phyloP scores from a whole-genome alignment of 2,329 filamentous ascomycete genomes.

The Scedosporium aurantiacum region DNA sequence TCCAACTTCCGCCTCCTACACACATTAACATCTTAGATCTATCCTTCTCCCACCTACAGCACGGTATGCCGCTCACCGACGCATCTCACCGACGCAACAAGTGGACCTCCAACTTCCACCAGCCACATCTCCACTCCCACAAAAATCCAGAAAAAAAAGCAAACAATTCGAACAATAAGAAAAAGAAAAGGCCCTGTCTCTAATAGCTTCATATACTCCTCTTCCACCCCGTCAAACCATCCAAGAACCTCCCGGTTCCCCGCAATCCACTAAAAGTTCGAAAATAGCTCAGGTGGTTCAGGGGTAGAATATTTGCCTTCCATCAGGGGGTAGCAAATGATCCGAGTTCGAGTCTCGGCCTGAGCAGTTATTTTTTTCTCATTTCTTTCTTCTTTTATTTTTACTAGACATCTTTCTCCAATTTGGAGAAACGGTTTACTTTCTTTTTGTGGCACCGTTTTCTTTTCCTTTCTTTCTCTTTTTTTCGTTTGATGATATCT shows the following conservation, averaged over 20 bases:
- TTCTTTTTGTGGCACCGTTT: neutral
- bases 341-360: slow-evolving; percentile 2
- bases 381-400: neutral
- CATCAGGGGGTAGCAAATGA: slow-evolving; percentile 1
- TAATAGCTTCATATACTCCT: neutral
- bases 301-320: slow-evolving; percentile 4
- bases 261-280: neutral
- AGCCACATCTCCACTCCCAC: neutral
- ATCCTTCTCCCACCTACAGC: too few relatives aligned
- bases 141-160: neutral
- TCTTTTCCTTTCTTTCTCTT: too few relatives aligned
- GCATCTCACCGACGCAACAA: too few relatives aligned
- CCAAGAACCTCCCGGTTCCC: neutral
- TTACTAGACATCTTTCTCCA: too few relatives aligned
- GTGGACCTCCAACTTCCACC: neutral
- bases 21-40: too few relatives aligned
- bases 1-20: too few relatives aligned
- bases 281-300: slow-evolving; percentile 1
- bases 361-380: neutral
- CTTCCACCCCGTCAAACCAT: neutral
- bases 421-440: too few relatives aligned
- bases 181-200: neutral
- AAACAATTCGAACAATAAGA: neutral
- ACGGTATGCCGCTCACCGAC: too few relatives aligned
- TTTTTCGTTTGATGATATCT: too few relatives aligned